Evolutionary conservation across 352 stramenopile species (phyloP).

Genomic region (Thalassiosira ordinaria): DNA sequence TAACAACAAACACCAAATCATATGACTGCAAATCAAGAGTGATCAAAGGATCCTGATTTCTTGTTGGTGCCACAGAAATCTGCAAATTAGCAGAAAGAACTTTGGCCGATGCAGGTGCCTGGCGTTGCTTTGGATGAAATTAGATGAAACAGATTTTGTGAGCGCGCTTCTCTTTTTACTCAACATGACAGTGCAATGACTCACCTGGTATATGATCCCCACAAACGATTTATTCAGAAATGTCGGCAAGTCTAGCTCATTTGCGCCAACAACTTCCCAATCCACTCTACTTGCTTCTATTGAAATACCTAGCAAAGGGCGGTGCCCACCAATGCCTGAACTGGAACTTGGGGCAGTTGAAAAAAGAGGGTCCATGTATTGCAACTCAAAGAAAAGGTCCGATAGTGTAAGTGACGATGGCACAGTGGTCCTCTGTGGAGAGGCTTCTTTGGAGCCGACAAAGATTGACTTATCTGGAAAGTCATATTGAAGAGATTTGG

Average conservation of each 20-base stretch:
- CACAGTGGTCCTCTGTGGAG: background rate
- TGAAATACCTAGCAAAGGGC: slow-evolving; percentile 23
- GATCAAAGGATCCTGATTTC: slow-evolving; percentile 17
- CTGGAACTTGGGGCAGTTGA: background rate
- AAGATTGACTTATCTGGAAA: slow-evolving; percentile 18
- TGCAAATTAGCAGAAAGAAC: slow-evolving; percentile 31
- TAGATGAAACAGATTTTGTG: background rate
- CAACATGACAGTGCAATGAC: too few species aligned
- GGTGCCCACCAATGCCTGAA: background rate
- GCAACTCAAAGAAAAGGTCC: slow-evolving; percentile 9
- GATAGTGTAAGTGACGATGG: slow-evolving; percentile 17
- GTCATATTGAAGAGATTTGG: slow-evolving; percentile 21
- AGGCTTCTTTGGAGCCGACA: background rate
- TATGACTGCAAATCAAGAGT: slow-evolving; percentile 26
- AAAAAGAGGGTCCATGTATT: slow-evolving; percentile 29
- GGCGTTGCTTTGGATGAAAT: slow-evolving; percentile 14
- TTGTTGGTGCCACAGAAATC: slow-evolving; percentile 40
- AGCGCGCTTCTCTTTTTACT: slow-evolving; percentile 8
- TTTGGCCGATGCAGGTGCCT: slow-evolving; percentile 1
- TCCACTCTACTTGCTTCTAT: slow-evolving; percentile 17
- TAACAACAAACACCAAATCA: slow-evolving; percentile 52
- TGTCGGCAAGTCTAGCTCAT: slow-evolving; percentile 12
- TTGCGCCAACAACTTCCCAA: slow-evolving; percentile 27
- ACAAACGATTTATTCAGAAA: slow-evolving; percentile 24
- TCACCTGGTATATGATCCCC: slow-evolving; percentile 50